These are phyloP conservation scores for Chlamydomonas sp. DNA, from an alignment of 139 green algal genomes.

Conservation along the genomic window DNA sequence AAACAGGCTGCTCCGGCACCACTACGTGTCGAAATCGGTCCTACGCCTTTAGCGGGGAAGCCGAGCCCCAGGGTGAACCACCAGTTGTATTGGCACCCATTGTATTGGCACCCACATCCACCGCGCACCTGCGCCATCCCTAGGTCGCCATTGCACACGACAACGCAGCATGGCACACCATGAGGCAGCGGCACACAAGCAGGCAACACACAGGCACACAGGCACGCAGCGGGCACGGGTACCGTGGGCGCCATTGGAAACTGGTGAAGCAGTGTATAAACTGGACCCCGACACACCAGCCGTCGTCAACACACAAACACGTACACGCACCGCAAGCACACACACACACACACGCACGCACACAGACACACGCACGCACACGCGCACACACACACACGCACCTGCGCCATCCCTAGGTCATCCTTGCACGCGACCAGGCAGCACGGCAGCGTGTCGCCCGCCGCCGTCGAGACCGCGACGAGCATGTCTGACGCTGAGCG, in stretches of 20 bases:
- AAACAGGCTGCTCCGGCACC: too few relatives aligned
- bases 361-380: not conserved
- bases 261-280: not conserved
- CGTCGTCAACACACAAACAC: not conserved
- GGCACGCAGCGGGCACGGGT: not conserved
- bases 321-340: not conserved
- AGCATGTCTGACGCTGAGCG: slow-evolving; percentile 15
- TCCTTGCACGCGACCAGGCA: slow-evolving; percentile 54
- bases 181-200: not conserved
- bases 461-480: slow-evolving; percentile 23
- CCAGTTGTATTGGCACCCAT: too few relatives aligned
- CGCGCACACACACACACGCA: slow-evolving; percentile 1
- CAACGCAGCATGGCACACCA: not conserved
- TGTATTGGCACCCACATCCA: too few relatives aligned
- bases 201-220: not conserved
- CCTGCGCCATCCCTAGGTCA: slow-evolving; percentile 42
- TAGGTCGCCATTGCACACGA: not conserved
- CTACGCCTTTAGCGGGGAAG: too few relatives aligned
- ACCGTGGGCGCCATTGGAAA: not conserved
- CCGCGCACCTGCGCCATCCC: not conserved
- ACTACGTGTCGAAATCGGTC: too few relatives aligned
- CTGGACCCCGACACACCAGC: not conserved
- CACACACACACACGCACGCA: too few relatives aligned
- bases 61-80: too few relatives aligned
- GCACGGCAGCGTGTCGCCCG: slow-evolving; percentile 54